These are phyloP conservation scores for Zygosaccharomyces rouxii DNA, from an alignment of 805 yeast species.

Conservation along the genomic window DNA sequence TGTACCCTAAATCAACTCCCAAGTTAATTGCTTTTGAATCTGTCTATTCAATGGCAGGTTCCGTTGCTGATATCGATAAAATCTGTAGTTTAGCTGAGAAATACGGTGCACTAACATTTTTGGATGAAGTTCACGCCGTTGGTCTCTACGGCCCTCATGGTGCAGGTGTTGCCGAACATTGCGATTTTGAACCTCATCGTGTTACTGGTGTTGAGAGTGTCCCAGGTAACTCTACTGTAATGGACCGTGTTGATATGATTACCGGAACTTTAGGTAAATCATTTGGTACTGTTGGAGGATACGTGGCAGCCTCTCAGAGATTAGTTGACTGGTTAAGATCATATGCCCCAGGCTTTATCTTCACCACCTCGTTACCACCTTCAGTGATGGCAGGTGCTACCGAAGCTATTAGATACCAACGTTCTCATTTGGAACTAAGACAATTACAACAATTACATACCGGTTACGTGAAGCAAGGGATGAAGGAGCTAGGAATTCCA, in stretches of 20 bases:
- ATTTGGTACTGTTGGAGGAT: conserved; percentile 96
- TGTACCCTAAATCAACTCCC: conserved; percentile 82
- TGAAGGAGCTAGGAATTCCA: conserved; percentile 75
- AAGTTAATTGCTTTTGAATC: conserved; percentile 95
- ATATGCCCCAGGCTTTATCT: conserved; percentile 94
- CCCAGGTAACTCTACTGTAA: conserved; percentile 48
- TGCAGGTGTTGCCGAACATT: conserved; percentile 98
- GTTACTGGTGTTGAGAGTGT: conserved; percentile 57
- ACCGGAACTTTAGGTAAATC: conserved; percentile 98
- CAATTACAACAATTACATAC: conserved; percentile 81
- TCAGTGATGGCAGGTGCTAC: conserved; percentile 93
- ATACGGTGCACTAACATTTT: conserved; percentile 93
- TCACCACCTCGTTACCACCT: conserved; percentile 97
- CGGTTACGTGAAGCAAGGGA: conserved; percentile 71
- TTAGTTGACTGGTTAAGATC: conserved; percentile 95
- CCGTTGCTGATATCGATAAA: conserved; percentile 86
- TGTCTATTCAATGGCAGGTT: conserved; percentile 98
- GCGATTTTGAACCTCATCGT: conserved; percentile 81
- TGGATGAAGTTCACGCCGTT: conserved; percentile 98
- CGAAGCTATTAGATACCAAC: conserved; percentile 80
- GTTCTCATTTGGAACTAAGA: conserved; percentile 72
- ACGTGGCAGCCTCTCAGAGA: conserved; percentile 80
- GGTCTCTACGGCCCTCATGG: conserved; percentile 99
- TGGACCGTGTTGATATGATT: conserved; percentile 91
- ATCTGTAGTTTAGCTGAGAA: conserved; percentile 96